phyloP scores from a whole-genome alignment of 1,284 basidiomycete species.

The Coniferiporia weirii region DNA sequence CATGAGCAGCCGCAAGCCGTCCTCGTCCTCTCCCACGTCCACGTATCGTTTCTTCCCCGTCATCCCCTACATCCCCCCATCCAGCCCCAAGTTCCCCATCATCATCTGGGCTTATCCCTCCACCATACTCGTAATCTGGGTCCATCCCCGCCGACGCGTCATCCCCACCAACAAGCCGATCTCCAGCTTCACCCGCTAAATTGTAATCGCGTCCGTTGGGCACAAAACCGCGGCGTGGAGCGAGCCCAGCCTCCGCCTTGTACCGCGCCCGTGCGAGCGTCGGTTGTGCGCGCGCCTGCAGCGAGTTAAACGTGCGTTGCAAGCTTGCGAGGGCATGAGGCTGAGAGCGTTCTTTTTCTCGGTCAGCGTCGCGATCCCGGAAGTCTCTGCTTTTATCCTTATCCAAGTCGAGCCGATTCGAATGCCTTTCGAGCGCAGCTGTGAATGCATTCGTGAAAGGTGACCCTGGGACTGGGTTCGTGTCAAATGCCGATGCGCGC shows the following conservation, averaged over 20 bases:
- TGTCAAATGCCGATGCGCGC: slow-evolving; percentile 16
- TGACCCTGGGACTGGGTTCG: background rate
- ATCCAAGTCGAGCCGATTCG: background rate
- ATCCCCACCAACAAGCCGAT: slow-evolving; percentile 22
- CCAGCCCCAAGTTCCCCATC: background rate
- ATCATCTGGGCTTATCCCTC: slow-evolving; percentile 19
- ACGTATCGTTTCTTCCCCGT: slow-evolving; percentile 1
- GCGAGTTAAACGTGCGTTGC: slow-evolving; percentile 43
- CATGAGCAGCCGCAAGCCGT: slow-evolving; percentile 19
- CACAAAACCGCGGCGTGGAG: slow-evolving; percentile 49
- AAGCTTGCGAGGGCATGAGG: slow-evolving; percentile 34
- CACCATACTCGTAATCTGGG: slow-evolving; percentile 9
- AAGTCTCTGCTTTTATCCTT: background rate
- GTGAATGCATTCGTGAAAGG: slow-evolving; percentile 10
- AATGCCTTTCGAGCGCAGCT: background rate
- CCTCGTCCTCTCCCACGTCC: slow-evolving; percentile 11
- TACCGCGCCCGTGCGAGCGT: slow-evolving; percentile 53
- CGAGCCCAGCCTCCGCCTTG: slow-evolving; percentile 66
- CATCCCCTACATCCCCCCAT: background rate
- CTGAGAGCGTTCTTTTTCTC: background rate
- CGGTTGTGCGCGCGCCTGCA: slow-evolving; percentile 39
- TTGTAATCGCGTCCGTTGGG: slow-evolving; percentile 26
- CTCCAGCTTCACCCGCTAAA: slow-evolving; percentile 26
- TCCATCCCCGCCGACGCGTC: slow-evolving; percentile 20
- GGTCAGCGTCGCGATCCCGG: background rate